Evolutionary conservation across 2,329 filamentous ascomycete species (phyloP).

Genomic region (Xylariomycetidae sp.): DNA sequence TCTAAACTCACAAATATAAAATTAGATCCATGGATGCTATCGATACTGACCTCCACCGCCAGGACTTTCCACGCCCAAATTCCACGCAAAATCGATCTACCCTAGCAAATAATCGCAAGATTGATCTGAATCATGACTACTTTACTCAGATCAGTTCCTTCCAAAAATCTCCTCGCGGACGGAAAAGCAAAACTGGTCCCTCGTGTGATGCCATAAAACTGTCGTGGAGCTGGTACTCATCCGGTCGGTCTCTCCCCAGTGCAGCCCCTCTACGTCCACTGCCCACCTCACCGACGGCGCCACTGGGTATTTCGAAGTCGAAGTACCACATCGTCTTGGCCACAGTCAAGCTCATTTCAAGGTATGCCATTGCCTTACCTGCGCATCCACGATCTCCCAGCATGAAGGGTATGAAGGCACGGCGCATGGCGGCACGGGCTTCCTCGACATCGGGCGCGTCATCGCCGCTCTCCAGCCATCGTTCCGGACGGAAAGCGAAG

Average conservation of each 20-base stretch:
- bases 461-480: conserved; percentile 25
- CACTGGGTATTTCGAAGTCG: not conserved
- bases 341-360: not conserved
- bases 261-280: not conserved
- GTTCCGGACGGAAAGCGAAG: conserved; percentile 26
- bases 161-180: not conserved
- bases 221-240: not conserved
- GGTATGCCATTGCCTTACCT: not conserved
- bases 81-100: too few relatives aligned
- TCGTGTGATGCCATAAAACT: not conserved
- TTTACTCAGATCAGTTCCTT: not conserved
- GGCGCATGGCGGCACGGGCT: not conserved
- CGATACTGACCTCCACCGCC: too few relatives aligned
- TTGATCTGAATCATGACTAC: too few relatives aligned
- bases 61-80: too few relatives aligned
- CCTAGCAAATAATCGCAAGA: too few relatives aligned
- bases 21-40: too few relatives aligned
- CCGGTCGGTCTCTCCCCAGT: not conserved
- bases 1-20: too few relatives aligned
- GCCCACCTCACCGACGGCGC: not conserved
- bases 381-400: not conserved
- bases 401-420: not conserved
- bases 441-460: not conserved
- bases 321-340: not conserved
- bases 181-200: not conserved